Base-by-base conservation (phyloP, 495 filamentous ascomycete species). In the Penicillium macrosclerotiorum region DNA sequence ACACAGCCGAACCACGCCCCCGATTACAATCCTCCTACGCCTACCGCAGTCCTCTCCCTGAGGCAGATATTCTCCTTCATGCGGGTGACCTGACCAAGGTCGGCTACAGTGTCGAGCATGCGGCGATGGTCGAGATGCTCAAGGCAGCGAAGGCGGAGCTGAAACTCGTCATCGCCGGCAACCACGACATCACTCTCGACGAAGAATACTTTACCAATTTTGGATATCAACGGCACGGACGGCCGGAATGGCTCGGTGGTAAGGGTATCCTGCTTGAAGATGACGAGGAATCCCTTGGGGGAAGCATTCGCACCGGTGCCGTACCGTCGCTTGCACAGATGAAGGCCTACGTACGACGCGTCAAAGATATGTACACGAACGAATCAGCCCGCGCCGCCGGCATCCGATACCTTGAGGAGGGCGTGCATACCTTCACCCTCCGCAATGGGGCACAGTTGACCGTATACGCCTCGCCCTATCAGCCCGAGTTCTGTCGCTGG, bases 121-220 rank as follows among this genome's bases (percentile, higher is more conserved):
- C 69, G 11, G 44, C 52, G 5, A 67, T 73, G 7, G 53, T 90
- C 16, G 40, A 66, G 2, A 74, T 86, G 56, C 68, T 93, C 11
- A 57, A 59, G 12, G 51, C 40, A 0, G 76, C 83, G 41, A 54
- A 78, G 5, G 86, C 88, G 0, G 77, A 83, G 14, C 63, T 90
- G 5, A 94, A 91, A 48, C 65, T 94, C 26, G 80, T 91, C 25
- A 89, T 94, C 39, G 80, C 88, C 1, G 88, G 88, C 0, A 91
- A 92, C 60, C 88, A 91, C 64, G 88, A 92, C 57, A 76, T 86
- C 43, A 79, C 79, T 0, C 77, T 91, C 3, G 86, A 93, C 57
- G 61, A 63, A 20, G 63, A 75, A 3, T 75, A 74, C 52, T 81
- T 78, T 50, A 40, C 52, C 4, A 33, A 22, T 3, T 45, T 53